Conservation (phyloP, 208 protist genomes). For the Crithidia sp. region DNA sequence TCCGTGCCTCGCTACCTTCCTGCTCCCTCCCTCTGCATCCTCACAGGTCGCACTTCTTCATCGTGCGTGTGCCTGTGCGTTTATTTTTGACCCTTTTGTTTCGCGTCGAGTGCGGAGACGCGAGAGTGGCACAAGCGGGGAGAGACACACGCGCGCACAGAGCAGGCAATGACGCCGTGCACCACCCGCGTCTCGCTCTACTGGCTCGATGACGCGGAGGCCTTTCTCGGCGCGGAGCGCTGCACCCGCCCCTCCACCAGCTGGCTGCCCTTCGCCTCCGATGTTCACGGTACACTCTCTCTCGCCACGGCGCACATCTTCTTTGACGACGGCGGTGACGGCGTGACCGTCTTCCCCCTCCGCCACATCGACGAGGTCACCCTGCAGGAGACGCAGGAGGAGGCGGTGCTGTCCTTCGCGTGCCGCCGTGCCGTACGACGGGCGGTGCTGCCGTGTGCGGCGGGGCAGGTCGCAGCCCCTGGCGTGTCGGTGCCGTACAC, state of each 20-base stretch:
- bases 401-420: constrained; percentile 14
- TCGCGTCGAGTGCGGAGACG: too few relatives aligned
- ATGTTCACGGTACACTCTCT: constrained; percentile 17
- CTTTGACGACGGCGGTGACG: constrained; percentile 32
- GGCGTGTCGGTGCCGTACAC: constrained; percentile 13
- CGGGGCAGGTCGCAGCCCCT: constrained; percentile 1
- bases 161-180: neutral
- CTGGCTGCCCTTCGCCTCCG: constrained; percentile 17
- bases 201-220: constrained; percentile 40
- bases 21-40: too few relatives aligned
- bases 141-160: too few relatives aligned
- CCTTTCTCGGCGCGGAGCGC: constrained; percentile 29
- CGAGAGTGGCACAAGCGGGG: too few relatives aligned
- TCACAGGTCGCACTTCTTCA: too few relatives aligned
- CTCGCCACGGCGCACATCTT: constrained; percentile 39
- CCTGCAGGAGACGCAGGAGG: neutral
- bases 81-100: too few relatives aligned
- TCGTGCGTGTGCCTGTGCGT: too few relatives aligned
- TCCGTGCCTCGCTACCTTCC: too few relatives aligned
- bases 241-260: constrained; percentile 18
- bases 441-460: constrained; percentile 12
- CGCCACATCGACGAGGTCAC: neutral
- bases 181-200: constrained; percentile 34
- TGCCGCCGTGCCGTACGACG: constrained; percentile 14
- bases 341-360: constrained; percentile 20